phyloP scores from a whole-genome alignment of 2,329 filamentous ascomycete genomes.

The Myriosclerotinia scirpicola region DNA sequence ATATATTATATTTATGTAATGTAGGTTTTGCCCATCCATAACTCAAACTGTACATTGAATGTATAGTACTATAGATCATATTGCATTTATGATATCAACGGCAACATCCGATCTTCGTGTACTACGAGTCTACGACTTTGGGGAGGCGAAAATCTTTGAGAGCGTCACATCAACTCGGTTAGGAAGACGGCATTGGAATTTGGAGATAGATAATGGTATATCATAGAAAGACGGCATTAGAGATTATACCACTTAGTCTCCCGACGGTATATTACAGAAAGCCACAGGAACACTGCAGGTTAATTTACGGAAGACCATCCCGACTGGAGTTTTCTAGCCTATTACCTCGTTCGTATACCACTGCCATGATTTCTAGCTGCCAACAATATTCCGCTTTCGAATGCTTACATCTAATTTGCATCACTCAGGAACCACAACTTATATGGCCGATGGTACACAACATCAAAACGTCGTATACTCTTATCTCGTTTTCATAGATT shows the following conservation, averaged over 20 bases:
- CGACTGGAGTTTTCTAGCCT: slow-evolving; percentile 1
- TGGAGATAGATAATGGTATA: neutral
- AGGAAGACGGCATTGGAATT: no score
- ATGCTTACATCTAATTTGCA: slow-evolving; percentile 12
- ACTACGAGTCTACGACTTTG: neutral
- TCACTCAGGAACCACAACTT: neutral
- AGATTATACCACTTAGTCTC: neutral
- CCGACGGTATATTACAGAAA: slow-evolving; percentile 1
- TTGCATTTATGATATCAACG: slow-evolving; percentile 6
- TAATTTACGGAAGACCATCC: slow-evolving; percentile 5
- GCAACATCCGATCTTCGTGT: neutral
- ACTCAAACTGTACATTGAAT: neutral
- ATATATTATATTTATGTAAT: no score
- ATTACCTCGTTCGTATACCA: neutral
- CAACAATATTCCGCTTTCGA: slow-evolving; percentile 18
- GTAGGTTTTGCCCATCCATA: no score
- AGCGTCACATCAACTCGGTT: slow-evolving; percentile 2
- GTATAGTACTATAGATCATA: neutral
- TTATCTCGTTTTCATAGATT: slow-evolving; percentile 15
- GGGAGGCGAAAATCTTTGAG: neutral
- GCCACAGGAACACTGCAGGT: neutral
- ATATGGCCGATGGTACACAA: neutral
- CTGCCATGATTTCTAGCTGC: neutral
- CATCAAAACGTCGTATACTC: neutral
- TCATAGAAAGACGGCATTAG: neutral